Percentiles rank a stretch among this genome's conserved stretches.
Conservation (phyloP, 1,284 basidiomycete genomes). For the Puccinia triticina region DNA sequence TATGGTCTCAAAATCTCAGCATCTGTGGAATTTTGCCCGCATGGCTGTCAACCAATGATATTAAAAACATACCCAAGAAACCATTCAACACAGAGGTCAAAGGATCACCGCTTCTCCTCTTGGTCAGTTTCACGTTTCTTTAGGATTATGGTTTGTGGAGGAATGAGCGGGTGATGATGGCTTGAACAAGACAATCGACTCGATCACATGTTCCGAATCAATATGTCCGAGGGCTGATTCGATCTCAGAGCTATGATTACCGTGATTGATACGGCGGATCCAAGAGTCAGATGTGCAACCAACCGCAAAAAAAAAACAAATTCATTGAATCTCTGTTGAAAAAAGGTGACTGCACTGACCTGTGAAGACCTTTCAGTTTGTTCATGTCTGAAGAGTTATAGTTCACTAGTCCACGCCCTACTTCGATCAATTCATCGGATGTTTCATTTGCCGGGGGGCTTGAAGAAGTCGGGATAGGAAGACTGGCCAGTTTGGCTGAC, state of each 20-base stretch:
- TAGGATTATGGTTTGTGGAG: neutral
- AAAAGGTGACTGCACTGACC: constrained; percentile 64
- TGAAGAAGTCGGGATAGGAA: neutral
- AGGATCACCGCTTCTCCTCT: too few species aligned
- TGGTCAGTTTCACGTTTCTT: too few species aligned
- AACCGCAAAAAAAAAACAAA: constrained; percentile 44
- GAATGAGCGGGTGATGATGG: neutral
- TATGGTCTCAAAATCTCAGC: too few species aligned
- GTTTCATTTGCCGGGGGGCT: constrained; percentile 60
- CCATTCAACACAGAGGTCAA: too few species aligned
- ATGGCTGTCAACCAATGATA: too few species aligned
- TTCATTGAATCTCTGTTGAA: constrained; percentile 37
- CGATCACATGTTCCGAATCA: constrained; percentile 94
- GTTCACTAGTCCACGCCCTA: constrained; percentile 90
- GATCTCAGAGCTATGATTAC: constrained; percentile 71
- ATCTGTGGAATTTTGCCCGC: too few species aligned
- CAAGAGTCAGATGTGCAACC: neutral
- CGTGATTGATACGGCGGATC: neutral
- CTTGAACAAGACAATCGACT: constrained; percentile 60
- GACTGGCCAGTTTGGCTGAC: neutral
- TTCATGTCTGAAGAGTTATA: constrained; percentile 92
- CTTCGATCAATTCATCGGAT: constrained; percentile 78
- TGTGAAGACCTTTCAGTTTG: constrained; percentile 84
- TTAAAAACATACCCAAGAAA: too few species aligned
- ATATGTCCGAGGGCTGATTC: constrained; percentile 82